These are phyloP conservation scores for Cercophora samala DNA, from an alignment of 495 filamentous ascomycete genomes.

Conservation along the genomic window DNA sequence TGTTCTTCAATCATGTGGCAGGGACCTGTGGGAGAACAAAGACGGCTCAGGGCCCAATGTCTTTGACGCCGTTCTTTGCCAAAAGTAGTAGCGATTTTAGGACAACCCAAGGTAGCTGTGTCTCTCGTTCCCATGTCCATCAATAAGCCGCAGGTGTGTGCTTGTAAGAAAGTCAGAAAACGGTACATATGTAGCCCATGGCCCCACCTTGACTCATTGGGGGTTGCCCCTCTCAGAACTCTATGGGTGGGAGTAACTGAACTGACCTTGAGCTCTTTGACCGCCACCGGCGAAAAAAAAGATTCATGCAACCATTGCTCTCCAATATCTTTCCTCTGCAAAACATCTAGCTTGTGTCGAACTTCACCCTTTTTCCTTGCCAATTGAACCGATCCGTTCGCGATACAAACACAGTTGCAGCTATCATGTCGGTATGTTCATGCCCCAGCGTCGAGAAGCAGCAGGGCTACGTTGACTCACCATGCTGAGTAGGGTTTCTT, in stretches of 20 bases:
- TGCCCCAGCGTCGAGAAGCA: not conserved
- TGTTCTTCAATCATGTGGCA: not conserved
- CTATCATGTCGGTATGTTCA: slow-evolving; percentile 30
- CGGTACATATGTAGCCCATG: not conserved
- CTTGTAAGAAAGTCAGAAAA: not conserved
- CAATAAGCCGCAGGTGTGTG: too few species aligned
- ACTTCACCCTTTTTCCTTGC: not conserved
- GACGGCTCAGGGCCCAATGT: not conserved
- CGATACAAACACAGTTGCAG: not conserved
- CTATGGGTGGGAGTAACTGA: not conserved
- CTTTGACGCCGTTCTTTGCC: not conserved
- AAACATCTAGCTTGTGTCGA: not conserved
- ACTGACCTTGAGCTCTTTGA: slow-evolving; percentile 20
- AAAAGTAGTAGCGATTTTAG: not conserved
- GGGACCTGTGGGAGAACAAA: not conserved
- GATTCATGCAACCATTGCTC: not conserved
- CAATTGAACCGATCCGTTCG: not conserved
- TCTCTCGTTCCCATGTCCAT: not conserved
- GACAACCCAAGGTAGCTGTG: not conserved
- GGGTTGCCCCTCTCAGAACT: slow-evolving; percentile 5
- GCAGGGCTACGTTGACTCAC: slow-evolving; percentile 9
- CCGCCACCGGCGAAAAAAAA: slow-evolving; percentile 17
- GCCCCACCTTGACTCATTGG: slow-evolving; percentile 29
- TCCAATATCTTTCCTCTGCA: not conserved
- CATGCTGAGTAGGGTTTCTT: slow-evolving; percentile 49